Percentiles rank a stretch among this genome's conserved stretches.
Conservation (phyloP, 140 eudicot species). For the Stevia rebaudiana region DNA sequence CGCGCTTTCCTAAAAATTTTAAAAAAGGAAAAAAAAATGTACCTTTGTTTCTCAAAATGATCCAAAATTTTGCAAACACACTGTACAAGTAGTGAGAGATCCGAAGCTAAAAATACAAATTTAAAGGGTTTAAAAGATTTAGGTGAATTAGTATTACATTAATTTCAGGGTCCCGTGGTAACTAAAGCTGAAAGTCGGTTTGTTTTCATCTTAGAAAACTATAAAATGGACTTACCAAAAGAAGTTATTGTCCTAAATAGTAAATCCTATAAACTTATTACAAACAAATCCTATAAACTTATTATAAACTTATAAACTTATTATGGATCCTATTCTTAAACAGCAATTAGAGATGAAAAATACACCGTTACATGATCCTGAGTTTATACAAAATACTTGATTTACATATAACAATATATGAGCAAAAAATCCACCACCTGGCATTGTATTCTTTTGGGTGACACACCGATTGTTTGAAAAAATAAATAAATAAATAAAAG, state of each 20-base stretch:
- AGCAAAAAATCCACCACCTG: not conserved
- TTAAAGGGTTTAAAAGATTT: not conserved
- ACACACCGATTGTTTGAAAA: not conserved
- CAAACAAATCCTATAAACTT: not conserved
- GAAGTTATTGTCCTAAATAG: not conserved
- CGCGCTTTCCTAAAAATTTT: no score
- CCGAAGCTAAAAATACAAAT: not conserved
- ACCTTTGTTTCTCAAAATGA: not conserved
- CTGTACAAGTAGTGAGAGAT: no score
- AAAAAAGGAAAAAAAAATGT: no score
- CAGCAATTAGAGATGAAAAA: not conserved
- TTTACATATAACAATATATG: not conserved
- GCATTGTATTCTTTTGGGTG: not conserved
- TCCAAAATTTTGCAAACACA: not conserved
- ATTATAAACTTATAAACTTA: not conserved
- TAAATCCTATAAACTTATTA: not conserved
- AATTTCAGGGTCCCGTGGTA: not conserved
- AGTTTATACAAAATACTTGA: not conserved
- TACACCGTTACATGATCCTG: not conserved
- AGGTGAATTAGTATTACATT: not conserved
- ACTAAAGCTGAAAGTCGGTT: not conserved
- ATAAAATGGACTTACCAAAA: not conserved
- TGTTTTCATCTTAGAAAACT: not conserved
- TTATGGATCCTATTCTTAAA: not conserved
- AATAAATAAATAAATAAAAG: no score